phyloP scores from a whole-genome alignment of 352 stramenopile genomes.

The Globisporangium alternatum region DNA sequence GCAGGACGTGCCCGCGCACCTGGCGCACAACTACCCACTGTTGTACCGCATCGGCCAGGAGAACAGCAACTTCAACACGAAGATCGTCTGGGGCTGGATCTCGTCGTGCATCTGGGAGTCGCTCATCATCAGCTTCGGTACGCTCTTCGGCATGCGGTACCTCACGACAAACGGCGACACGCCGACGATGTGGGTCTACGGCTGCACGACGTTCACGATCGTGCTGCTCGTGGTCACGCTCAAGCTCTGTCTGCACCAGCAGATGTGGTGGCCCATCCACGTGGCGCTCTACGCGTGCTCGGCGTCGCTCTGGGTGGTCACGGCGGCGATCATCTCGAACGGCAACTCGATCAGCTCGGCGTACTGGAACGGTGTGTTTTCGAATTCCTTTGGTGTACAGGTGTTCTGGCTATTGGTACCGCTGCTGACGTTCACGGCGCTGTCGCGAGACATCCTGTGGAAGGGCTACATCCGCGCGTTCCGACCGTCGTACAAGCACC shows the following conservation, averaged over 20 bases:
- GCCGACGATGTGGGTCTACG: constrained; percentile 92
- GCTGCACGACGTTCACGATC: constrained; percentile 92
- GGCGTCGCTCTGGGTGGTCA: constrained; percentile 70
- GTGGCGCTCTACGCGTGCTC: constrained; percentile 66
- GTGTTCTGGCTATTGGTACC: constrained; percentile 80
- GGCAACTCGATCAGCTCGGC: constrained; percentile 69
- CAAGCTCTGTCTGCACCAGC: constrained; percentile 89
- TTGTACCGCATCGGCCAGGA: constrained; percentile 84
- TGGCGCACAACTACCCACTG: constrained; percentile 67
- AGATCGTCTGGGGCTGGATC: constrained; percentile 82
- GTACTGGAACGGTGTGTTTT: constrained; percentile 85
- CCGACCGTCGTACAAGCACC: constrained; percentile 78
- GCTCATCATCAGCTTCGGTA: constrained; percentile 80
- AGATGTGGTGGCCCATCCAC: constrained; percentile 83
- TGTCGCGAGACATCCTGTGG: constrained; percentile 79
- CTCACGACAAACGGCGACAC: constrained; percentile 82
- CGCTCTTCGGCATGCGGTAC: constrained; percentile 80
- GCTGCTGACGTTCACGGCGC: constrained; percentile 60
- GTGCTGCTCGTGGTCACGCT: constrained; percentile 94
- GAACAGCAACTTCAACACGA: constrained; percentile 85
- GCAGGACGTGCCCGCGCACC: constrained; percentile 73
- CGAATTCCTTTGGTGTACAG: constrained; percentile 57
- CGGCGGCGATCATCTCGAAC: constrained; percentile 67
- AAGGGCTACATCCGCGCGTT: constrained; percentile 85
- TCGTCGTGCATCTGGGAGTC: constrained; percentile 82